These are phyloP conservation scores for Dryadomyces quercus-mongolicae DNA, from an alignment of 2,329 filamentous ascomycete species.

Conservation along the genomic window DNA sequence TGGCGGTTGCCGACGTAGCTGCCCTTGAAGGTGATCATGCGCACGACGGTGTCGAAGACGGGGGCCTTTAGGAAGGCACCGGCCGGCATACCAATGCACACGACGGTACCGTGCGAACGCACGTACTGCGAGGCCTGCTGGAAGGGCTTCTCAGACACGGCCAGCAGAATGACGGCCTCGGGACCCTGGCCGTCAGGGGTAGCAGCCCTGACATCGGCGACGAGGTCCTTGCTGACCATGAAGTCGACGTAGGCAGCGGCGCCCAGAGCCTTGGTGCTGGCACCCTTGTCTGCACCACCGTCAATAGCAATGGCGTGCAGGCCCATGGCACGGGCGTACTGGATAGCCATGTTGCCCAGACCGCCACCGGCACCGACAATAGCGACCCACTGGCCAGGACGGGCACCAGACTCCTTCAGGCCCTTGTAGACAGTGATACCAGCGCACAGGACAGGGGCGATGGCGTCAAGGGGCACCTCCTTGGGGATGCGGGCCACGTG, in stretches of 20 bases:
- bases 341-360: conserved; percentile 80
- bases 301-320: conserved; percentile 93
- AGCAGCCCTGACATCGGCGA: conserved; percentile 71
- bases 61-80: conserved; percentile 69
- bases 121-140: conserved; percentile 88
- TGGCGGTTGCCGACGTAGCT: conserved; percentile 88
- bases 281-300: conserved; percentile 36
- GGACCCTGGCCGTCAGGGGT: conserved; percentile 74
- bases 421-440: conserved; percentile 33
- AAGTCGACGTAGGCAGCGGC: conserved; percentile 73
- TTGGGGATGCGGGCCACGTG: conserved; percentile 76
- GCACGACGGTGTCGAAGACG: conserved; percentile 78
- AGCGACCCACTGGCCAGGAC: conserved; percentile 67
- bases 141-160: conserved; percentile 84
- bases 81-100: conserved; percentile 82
- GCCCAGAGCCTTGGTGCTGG: conserved; percentile 55
- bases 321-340: conserved; percentile 94
- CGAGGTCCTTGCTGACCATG: conserved; percentile 58
- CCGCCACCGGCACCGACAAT: conserved; percentile 98
- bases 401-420: conserved; percentile 23
- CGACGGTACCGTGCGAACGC: conserved; percentile 66
- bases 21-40: conserved; percentile 87
- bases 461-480: conserved; percentile 60
- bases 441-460: conserved; percentile 41
- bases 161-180: conserved; percentile 76